Conservation (phyloP, 495 filamentous ascomycete genomes). For the Aspergillus leporis region DNA sequence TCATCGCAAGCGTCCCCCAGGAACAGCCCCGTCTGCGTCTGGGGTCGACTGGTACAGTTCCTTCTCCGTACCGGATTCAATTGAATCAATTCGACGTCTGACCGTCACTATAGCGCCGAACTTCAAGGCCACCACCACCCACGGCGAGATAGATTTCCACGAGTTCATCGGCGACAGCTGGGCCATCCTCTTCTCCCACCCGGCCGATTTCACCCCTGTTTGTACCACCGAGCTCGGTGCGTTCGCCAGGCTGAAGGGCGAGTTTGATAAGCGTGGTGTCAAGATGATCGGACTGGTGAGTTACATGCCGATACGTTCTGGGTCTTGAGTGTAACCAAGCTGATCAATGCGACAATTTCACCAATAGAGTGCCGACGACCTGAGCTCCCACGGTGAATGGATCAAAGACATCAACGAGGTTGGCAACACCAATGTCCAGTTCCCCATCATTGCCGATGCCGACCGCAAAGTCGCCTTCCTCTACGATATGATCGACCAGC, state of each 20-base stretch:
- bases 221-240: constrained; percentile 72
- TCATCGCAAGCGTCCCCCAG: constrained; percentile 29
- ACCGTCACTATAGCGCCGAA: constrained; percentile 50
- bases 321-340: background rate
- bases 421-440: constrained; percentile 53
- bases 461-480: constrained; percentile 63
- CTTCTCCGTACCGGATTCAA: background rate
- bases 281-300: constrained; percentile 66
- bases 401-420: constrained; percentile 68
- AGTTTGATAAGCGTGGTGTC: constrained; percentile 62
- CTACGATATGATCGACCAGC: constrained; percentile 67
- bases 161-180: constrained; percentile 59
- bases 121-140: constrained; percentile 64
- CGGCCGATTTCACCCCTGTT: constrained; percentile 69
- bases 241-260: constrained; percentile 61
- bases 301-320: background rate
- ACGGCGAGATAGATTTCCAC: constrained; percentile 67
- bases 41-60: constrained; percentile 48
- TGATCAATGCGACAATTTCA: background rate
- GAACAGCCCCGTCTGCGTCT: constrained; percentile 64
- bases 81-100: constrained; percentile 5
- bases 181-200: constrained; percentile 69
- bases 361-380: constrained; percentile 55
- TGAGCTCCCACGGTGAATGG: constrained; percentile 61
- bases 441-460: constrained; percentile 70